Evolutionary conservation across 2,329 filamentous ascomycete species (phyloP).

Genomic region (Fusarium concolor): DNA sequence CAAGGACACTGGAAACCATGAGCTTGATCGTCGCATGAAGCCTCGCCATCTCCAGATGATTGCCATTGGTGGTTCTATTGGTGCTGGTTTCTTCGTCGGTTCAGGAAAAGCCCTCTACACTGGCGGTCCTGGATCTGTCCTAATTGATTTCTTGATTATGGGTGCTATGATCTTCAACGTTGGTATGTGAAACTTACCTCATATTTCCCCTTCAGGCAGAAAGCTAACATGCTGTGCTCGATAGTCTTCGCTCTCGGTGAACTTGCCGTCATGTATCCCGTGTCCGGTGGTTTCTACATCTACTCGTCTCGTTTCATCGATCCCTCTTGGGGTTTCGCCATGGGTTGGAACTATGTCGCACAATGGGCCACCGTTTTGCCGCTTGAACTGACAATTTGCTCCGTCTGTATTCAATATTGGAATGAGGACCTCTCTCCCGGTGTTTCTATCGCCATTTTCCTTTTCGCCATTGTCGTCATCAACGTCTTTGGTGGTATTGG

Average conservation of each 20-base stretch:
- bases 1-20: conserved; percentile 29
- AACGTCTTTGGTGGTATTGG: conserved; percentile 67
- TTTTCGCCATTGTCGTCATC: conserved; percentile 61
- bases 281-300: conserved; percentile 72
- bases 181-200: conserved; percentile 31
- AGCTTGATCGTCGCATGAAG: conserved; percentile 63
- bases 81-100: conserved; percentile 72
- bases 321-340: conserved; percentile 68
- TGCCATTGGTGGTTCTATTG: conserved; percentile 70
- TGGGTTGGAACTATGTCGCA: conserved; percentile 60
- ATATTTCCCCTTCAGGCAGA: no score
- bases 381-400: conserved; percentile 63
- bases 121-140: conserved; percentile 61
- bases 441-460: conserved; percentile 68
- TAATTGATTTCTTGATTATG: conserved; percentile 66
- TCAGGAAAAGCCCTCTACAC: conserved; percentile 64
- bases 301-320: conserved; percentile 73
- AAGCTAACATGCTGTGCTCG: conserved; percentile 12
- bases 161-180: conserved; percentile 72
- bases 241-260: conserved; percentile 69
- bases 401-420: conserved; percentile 66
- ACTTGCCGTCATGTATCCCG: conserved; percentile 70
- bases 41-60: conserved; percentile 72
- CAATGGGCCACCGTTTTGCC: conserved; percentile 64
- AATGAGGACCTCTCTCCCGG: conserved; percentile 58